phyloP scores from a whole-genome alignment of 495 filamentous ascomycete genomes.

The Lasiosphaeriaceae sp. region DNA sequence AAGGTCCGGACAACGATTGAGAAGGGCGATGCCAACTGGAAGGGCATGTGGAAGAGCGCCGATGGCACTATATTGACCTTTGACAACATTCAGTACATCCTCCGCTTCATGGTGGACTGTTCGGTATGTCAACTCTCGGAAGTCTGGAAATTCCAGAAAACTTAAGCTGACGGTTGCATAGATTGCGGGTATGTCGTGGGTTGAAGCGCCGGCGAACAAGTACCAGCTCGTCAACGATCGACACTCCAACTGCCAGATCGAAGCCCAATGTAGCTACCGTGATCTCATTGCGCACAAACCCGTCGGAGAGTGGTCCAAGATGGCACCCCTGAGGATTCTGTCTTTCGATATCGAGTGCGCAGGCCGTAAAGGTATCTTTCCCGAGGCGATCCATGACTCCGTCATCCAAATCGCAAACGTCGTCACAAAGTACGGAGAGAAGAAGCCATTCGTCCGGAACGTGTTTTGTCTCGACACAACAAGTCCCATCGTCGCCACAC shows the following conservation, averaged over 20 bases:
- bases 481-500: conserved; percentile 89
- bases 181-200: conserved; percentile 96
- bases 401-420: conserved; percentile 99
- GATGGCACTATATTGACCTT: conserved; percentile 77
- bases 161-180: conserved; percentile 22
- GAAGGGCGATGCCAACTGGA: conserved; percentile 76
- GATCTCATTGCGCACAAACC: conserved; percentile 83
- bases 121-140: conserved; percentile 42
- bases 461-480: conserved; percentile 92
- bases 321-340: conserved; percentile 88
- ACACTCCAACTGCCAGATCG: conserved; percentile 92
- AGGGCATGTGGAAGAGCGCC: conserved; percentile 73
- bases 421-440: conserved; percentile 93
- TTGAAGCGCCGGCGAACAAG: conserved; percentile 71
- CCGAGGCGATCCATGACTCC: conserved; percentile 82
- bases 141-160: conserved; percentile 2
- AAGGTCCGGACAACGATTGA: conserved; percentile 71
- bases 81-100: conserved; percentile 90
- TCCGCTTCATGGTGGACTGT: conserved; percentile 97
- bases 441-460: conserved; percentile 92
- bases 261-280: conserved; percentile 74
- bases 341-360: conserved; percentile 99
- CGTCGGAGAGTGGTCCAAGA: conserved; percentile 97
- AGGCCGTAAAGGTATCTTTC: conserved; percentile 94
- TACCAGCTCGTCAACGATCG: conserved; percentile 67